A percentile compares a stretch with the other conserved stretches of the same genome.
phyloP scores from a whole-genome alignment of 2,329 filamentous ascomycete species.

The Emericellopsis atlantica region DNA sequence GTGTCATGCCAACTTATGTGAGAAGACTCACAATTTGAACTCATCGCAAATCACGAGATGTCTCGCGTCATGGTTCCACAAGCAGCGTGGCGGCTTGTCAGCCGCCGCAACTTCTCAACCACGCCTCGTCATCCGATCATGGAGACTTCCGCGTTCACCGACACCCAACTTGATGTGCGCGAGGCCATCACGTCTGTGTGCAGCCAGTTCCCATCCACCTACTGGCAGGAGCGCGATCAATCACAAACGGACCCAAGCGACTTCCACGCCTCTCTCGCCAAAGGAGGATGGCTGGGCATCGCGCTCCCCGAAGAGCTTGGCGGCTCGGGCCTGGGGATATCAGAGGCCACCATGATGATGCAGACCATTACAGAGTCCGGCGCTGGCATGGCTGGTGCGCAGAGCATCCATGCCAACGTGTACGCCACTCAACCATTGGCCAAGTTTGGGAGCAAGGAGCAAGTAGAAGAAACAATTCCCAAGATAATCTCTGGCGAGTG shows the following conservation, averaged over 20 bases:
- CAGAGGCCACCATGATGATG: constrained; percentile 79
- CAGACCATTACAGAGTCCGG: constrained; percentile 70
- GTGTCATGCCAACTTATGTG: too few species aligned
- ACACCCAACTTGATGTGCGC: constrained; percentile 60
- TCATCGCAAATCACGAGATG: too few species aligned
- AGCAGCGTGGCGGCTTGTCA: not conserved
- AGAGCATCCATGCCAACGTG: constrained; percentile 53
- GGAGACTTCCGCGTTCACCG: constrained; percentile 60
- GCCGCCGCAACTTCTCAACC: constrained; percentile 17
- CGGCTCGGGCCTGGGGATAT: constrained; percentile 64
- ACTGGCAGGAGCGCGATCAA: constrained; percentile 66
- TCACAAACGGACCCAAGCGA: constrained; percentile 59
- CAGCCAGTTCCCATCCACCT: constrained; percentile 57
- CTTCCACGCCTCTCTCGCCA: constrained; percentile 62
- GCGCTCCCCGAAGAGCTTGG: constrained; percentile 64
- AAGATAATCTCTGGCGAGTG: constrained; percentile 60
- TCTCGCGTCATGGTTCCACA: too few species aligned
- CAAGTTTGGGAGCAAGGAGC: constrained; percentile 55
- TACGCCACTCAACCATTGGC: constrained; percentile 67
- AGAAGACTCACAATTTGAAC: too few species aligned
- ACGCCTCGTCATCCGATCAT: constrained; percentile 36
- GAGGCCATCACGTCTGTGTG: constrained; percentile 60
- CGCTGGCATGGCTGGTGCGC: constrained; percentile 63
- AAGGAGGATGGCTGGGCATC: constrained; percentile 71
- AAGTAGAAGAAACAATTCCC: constrained; percentile 51